Evolutionary conservation across 805 yeast species (phyloP).

Genomic region (Yarrowia osloensis): DNA sequence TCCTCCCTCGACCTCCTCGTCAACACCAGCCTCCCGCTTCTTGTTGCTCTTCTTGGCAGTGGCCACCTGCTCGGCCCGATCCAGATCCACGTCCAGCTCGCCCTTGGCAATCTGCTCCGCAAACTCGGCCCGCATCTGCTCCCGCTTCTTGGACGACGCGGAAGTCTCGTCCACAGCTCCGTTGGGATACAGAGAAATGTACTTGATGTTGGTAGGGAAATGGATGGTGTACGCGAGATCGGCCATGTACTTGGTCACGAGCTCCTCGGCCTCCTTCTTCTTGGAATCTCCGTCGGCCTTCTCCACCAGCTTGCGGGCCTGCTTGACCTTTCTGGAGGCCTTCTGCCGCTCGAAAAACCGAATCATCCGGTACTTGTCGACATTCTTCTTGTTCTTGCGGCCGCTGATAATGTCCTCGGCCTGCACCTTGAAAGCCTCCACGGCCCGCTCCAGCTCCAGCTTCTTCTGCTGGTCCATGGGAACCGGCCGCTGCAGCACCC

Average conservation of each 20-base stretch:
- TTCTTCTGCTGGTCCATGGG: conserved; percentile 56
- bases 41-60: conserved; percentile 33
- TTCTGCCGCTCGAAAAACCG: conserved; percentile 88
- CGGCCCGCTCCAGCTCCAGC: conserved; percentile 60
- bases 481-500: conserved; percentile 63
- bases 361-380: conserved; percentile 87
- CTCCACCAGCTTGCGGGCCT: conserved; percentile 44
- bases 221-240: conserved; percentile 74
- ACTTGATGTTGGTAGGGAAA: conserved; percentile 79
- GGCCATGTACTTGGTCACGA: conserved; percentile 56
- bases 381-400: conserved; percentile 52
- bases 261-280: conserved; percentile 39
- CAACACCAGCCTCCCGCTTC: conserved; percentile 11
- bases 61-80: conserved; percentile 44
- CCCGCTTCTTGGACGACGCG: conserved; percentile 41
- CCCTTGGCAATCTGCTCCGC: conserved; percentile 55
- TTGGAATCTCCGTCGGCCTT: conserved; percentile 34
- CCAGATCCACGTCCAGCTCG: conserved; percentile 59
- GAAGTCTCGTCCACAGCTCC: conserved; percentile 46
- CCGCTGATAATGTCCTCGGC: conserved; percentile 51
- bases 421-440: conserved; percentile 64
- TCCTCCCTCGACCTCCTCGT: conserved; percentile 20
- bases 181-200: conserved; percentile 73
- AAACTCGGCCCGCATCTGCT: conserved; percentile 55
- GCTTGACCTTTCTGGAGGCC: conserved; percentile 69